Conservation (phyloP, 352 stramenopile species). For the Plasmopara muralis region DNA sequence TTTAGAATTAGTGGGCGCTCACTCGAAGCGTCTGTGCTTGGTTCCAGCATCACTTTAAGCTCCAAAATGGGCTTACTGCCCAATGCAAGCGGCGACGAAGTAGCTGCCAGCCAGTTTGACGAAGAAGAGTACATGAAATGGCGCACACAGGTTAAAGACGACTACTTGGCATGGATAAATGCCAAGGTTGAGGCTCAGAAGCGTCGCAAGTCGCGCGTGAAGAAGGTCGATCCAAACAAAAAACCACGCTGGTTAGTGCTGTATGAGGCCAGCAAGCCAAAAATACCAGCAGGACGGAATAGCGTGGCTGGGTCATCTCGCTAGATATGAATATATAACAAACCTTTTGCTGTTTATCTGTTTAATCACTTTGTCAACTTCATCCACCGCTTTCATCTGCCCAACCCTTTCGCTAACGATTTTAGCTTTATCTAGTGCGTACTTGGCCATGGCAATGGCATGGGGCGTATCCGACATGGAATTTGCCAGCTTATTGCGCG, state of each 20-base stretch:
- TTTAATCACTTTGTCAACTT: background rate
- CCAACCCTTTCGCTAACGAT: no score
- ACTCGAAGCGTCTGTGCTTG: constrained; percentile 17
- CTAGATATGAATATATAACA: background rate
- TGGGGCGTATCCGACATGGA: no score
- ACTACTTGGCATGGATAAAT: constrained; percentile 67
- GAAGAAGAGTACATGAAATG: constrained; percentile 58
- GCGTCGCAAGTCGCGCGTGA: constrained; percentile 31
- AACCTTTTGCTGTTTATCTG: constrained; percentile 4
- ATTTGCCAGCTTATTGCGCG: no score
- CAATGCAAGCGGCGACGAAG: constrained; percentile 8
- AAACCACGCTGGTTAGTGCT: constrained; percentile 66
- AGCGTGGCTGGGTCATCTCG: constrained; percentile 8
- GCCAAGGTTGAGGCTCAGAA: constrained; percentile 52
- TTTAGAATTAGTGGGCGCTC: constrained; percentile 17
- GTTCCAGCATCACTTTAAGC: constrained; percentile 16
- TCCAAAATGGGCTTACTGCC: constrained; percentile 12
- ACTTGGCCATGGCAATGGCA: no score
- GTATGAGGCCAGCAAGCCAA: constrained; percentile 53
- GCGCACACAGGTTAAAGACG: constrained; percentile 65
- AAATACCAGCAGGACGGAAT: constrained; percentile 30
- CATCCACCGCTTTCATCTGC: no score
- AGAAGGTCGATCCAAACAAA: constrained; percentile 44
- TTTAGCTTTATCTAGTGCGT: no score
- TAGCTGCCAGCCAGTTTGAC: constrained; percentile 25